phyloP scores from a whole-genome alignment of 2,329 filamentous ascomycete species.

The Ophiostoma novo-ulmi region DNA sequence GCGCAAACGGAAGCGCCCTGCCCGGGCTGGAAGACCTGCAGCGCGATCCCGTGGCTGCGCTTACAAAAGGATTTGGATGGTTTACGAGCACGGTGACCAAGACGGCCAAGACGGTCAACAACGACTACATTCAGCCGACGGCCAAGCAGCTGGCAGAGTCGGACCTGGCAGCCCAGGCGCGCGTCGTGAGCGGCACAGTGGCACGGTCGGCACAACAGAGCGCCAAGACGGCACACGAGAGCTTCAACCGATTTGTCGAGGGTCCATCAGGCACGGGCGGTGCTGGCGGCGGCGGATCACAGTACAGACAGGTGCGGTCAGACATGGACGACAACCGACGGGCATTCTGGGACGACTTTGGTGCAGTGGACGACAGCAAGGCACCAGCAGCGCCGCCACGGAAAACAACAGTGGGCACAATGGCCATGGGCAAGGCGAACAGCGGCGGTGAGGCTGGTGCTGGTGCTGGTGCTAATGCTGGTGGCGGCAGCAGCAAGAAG shows the following conservation, averaged over 20 bases:
- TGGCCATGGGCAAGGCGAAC: constrained; percentile 54
- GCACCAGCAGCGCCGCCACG: constrained; percentile 39
- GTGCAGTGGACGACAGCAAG: constrained; percentile 57
- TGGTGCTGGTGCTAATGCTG: constrained; percentile 13
- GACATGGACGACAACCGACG: constrained; percentile 60
- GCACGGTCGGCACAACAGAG: constrained; percentile 63
- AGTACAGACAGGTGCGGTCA: constrained; percentile 37
- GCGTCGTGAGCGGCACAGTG: constrained; percentile 58
- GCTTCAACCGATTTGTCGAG: constrained; percentile 84
- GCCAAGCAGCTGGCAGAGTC: constrained; percentile 82
- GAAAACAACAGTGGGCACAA: constrained; percentile 49
- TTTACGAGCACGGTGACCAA: constrained; percentile 82
- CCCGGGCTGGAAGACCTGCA: constrained; percentile 83
- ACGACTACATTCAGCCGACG: constrained; percentile 86
- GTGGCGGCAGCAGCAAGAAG: constrained; percentile 37
- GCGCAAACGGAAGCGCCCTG: constrained; percentile 43
- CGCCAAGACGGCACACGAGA: constrained; percentile 69
- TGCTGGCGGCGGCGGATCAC: constrained; percentile 29
- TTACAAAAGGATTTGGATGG: constrained; percentile 94
- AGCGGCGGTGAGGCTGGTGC: constrained; percentile 29
- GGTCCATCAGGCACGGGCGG: constrained; percentile 44
- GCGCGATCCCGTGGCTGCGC: constrained; percentile 78
- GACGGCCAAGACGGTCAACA: constrained; percentile 85
- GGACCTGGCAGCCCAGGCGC: constrained; percentile 66
- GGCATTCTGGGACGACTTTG: constrained; percentile 91